phyloP scores from a whole-genome alignment of 2,329 filamentous ascomycete genomes.

The Daldinia eschscholtzii region DNA sequence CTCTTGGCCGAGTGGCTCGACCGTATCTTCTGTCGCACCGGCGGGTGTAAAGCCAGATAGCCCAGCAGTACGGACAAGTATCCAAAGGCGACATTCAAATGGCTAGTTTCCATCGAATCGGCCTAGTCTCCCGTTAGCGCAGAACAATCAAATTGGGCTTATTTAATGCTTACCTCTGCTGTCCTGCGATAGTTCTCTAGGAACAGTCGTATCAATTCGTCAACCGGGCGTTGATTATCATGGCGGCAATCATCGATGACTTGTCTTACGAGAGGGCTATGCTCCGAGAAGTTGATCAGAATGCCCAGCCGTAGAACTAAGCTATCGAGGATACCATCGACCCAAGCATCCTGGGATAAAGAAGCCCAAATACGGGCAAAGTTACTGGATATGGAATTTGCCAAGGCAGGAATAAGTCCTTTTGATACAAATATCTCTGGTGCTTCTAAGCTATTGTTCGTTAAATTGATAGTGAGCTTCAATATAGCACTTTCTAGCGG shows the following conservation, averaged over 20 bases:
- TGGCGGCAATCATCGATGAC: constrained; percentile 58
- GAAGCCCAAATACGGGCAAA: constrained; percentile 63
- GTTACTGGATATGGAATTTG: constrained; percentile 63
- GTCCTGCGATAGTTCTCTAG: constrained; percentile 74
- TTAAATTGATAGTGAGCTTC: constrained; percentile 84
- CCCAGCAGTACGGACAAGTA: constrained; percentile 88
- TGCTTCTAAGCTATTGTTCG: constrained; percentile 80
- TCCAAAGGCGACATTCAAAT: constrained; percentile 85
- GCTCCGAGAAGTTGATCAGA: constrained; percentile 89
- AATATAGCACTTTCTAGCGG: constrained; percentile 64
- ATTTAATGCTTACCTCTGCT: constrained; percentile 70
- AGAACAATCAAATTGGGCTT: background rate
- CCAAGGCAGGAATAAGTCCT: constrained; percentile 64
- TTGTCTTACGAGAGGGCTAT: constrained; percentile 72
- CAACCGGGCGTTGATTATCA: constrained; percentile 61
- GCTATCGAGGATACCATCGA: constrained; percentile 70
- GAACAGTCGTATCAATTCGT: constrained; percentile 74
- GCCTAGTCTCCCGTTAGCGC: constrained; percentile 61
- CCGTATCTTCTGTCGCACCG: constrained; percentile 60
- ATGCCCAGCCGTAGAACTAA: constrained; percentile 84
- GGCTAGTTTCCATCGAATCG: constrained; percentile 79
- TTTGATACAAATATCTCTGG: constrained; percentile 77
- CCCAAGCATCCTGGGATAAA: constrained; percentile 63
- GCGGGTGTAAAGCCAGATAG: constrained; percentile 75
- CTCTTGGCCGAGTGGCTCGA: constrained; percentile 59